Base-by-base conservation (phyloP, 371 early-diverging fungal species). In the Actinomucor elegans region DNA sequence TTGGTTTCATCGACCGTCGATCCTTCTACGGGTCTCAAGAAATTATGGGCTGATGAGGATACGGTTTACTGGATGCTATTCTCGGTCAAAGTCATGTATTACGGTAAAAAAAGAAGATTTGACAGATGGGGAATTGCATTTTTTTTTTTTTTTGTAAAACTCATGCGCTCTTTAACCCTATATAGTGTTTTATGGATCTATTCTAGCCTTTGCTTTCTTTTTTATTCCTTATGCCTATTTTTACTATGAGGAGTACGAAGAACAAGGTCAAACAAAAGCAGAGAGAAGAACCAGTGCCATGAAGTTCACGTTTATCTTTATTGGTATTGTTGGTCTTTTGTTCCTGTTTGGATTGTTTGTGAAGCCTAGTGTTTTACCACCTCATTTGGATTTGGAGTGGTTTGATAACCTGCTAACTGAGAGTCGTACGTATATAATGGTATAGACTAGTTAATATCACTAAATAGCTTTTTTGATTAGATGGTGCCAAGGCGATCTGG, bases 1-100 rank as follows among this genome's bases (percentile, higher is more conserved):
- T 53, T 84, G 23, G 84, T 84, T 18, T 83, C 86, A n/a, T 61
- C 69, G n/a, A 83, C 79, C 6, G 68, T 78, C 45, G 74, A 86
- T 59, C 44, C 54, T 4, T 11, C 50, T 17, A 79, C 84, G 0
- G 86, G 86, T 8, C 52, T 83, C 26, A 77, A 81, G 31, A 69
- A 77, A 26, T 40, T 54, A 7, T 86, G 86, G 86, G 86, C 85
- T n/a, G 81, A 84, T 6, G 64, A 65, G 7, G 71, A 69, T 9
- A 64, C 67, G 12, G 57, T 86, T 8, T 66, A 63, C 14, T 51
- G 61, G 49, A 77, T 81, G 62, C 64, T 70, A 15, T 24, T 52
- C 34, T 44, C 59, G 8, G 65, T 84, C 15, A 51, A 67, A 21
- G 40, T 63, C 29, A 53, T 82, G 31, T 84, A 83, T 54, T 82